These are phyloP conservation scores for Neckera pumila DNA, from an alignment of 225 moss, liverwort and hornwort species.

Conservation along the genomic window DNA sequence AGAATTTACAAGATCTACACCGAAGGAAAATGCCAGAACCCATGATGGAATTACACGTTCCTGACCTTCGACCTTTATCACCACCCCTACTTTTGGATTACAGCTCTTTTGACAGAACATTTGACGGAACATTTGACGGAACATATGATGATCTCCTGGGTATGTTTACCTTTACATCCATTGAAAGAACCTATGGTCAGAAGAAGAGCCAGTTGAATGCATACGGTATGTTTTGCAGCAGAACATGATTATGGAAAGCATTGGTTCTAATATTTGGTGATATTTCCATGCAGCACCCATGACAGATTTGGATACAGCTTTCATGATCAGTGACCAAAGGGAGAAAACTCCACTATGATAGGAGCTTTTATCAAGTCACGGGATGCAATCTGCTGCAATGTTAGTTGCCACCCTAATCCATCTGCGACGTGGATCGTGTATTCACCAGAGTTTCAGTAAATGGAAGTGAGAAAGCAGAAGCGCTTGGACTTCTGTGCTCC, in stretches of 20 bases:
- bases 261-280: constrained; percentile 7
- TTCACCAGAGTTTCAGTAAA: not conserved
- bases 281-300: constrained; percentile 43
- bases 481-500: constrained; percentile 3
- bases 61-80: constrained; percentile 42
- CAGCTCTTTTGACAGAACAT: constrained; percentile 44
- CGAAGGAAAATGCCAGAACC: constrained; percentile 27
- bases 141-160: constrained; percentile 56
- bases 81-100: constrained; percentile 44
- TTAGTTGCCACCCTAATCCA: not conserved
- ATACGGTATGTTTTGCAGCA: not conserved
- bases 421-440: constrained; percentile 4
- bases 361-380: not conserved
- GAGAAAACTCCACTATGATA: constrained; percentile 18
- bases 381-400: not conserved
- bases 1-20: constrained; percentile 12
- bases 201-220: constrained; percentile 8
- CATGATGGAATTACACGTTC: constrained; percentile 37
- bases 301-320: constrained; percentile 45
- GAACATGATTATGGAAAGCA: not conserved
- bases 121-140: constrained; percentile 38
- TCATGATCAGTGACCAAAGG: constrained; percentile 34
- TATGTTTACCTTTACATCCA: constrained; percentile 20
- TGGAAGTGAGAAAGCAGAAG: not conserved
- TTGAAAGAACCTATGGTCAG: not conserved